Evolutionary conservation across 495 filamentous ascomycete genomes (phyloP).

Genomic region (Trichoderma orchidacearum): DNA sequence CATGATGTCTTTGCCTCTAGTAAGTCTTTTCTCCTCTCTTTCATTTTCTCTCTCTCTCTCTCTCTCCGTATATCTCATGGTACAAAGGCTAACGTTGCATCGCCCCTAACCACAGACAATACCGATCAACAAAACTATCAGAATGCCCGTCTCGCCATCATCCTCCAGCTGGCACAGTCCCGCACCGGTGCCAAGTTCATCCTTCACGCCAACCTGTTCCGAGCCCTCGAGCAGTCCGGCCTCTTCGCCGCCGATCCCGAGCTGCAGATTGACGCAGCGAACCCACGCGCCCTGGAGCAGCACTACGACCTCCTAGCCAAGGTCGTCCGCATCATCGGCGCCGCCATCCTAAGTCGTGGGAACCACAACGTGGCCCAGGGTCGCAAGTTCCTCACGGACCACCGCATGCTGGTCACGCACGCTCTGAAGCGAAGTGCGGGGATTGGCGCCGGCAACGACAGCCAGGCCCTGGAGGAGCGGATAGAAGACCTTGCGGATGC

Average conservation of each 20-base stretch:
- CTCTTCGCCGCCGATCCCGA: conserved; percentile 90
- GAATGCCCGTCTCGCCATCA: conserved; percentile 63
- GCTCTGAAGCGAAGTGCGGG: conserved; percentile 84
- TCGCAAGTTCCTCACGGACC: conserved; percentile 61
- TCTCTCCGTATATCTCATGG: not conserved
- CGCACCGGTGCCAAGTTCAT: conserved; percentile 66
- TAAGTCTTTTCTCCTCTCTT: conserved; percentile 10
- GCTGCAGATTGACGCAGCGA: conserved; percentile 49
- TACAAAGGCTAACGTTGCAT: conserved; percentile 3
- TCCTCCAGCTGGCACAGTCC: conserved; percentile 74
- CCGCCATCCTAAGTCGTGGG: conserved; percentile 64
- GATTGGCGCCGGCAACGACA: conserved; percentile 71
- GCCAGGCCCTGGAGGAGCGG: conserved; percentile 25
- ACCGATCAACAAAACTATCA: conserved; percentile 39
- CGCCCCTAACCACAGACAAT: conserved; percentile 10
- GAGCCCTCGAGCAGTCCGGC: conserved; percentile 58
- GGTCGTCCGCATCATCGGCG: conserved; percentile 69
- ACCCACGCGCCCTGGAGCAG: conserved; percentile 54
- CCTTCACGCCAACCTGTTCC: conserved; percentile 80
- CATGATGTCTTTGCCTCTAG: conserved; percentile 16
- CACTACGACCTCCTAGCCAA: conserved; percentile 75
- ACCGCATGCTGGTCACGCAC: conserved; percentile 65
- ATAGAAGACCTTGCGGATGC: conserved; percentile 42
- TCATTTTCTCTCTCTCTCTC: not conserved
- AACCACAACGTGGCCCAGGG: conserved; percentile 71